Base-by-base conservation (phyloP, 768 basidiomycete species). In the Suillus fuscotomentosus region DNA sequence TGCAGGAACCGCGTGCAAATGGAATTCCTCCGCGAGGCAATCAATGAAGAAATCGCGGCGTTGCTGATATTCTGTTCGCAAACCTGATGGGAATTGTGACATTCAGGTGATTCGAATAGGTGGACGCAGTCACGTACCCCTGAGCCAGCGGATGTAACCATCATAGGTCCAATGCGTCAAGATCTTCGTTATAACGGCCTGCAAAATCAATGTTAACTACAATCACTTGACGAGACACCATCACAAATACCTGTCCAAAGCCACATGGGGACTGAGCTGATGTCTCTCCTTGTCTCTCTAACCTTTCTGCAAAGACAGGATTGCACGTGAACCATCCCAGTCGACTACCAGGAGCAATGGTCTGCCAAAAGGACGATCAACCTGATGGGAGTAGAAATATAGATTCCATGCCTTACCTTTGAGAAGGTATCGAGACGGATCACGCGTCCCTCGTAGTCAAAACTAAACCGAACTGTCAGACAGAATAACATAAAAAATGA, bases 321-420 rank as follows among this genome's bases (percentile, higher is more conserved):
- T 85, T 88, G 70, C 88, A 88, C 3, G 91, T 93, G 71, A 90
- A 88, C 87, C 87, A 95, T 3, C 92, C 93, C 31, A 94, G 73
- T 10, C 92, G 84, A 61, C 84, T 84, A 3, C 92, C 93, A 3
- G 92, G 92, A 3, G 89, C 89, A 55, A 94, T 84, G 3, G 87
- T 90, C 89, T 94, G 70, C 22, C 67, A 67, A 66, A 70, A 65
- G 41, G 13, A n/a, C n/a, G 45, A 22, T 43, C 31, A n/a, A 38
- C 20, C 43, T 17, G 3, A 60, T 17, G 24, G 13, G 11, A 20
- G 3, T 27, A 48, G 4, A 55, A 15, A 27, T 50, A 4, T 38
- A 10, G 9, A 36, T 45, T 27, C 24, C 36, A 27, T 9, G 17
- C 34, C 66, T 42, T 55, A 85, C 88, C 85, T 92, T 92, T 43